phyloP scores from a whole-genome alignment of 1,139 yeast species.

The Debaryomyces robertsiae region DNA sequence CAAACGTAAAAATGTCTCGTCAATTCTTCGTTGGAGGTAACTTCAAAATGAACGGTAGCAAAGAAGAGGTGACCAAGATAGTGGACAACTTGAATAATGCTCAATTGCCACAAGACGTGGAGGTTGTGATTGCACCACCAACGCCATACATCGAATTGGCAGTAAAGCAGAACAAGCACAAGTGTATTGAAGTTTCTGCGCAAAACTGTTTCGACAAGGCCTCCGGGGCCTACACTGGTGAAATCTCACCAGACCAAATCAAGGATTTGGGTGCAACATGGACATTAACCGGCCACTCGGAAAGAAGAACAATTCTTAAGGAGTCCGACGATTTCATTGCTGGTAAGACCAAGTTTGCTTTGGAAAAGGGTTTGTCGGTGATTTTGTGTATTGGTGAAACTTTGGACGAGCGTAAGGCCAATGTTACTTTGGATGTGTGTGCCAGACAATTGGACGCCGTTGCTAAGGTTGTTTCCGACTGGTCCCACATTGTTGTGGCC shows the following conservation, averaged over 20 bases:
- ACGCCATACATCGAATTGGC: constrained; percentile 87
- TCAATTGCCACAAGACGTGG: constrained; percentile 69
- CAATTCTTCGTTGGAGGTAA: constrained; percentile 97
- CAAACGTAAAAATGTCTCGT: constrained; percentile 60
- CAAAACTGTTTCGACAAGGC: constrained; percentile 88
- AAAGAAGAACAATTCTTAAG: constrained; percentile 92
- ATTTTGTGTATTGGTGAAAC: constrained; percentile 98
- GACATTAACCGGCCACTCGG: constrained; percentile 98
- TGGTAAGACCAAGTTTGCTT: constrained; percentile 90
- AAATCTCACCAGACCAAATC: constrained; percentile 83
- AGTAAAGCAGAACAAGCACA: constrained; percentile 65
- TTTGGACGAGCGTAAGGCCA: constrained; percentile 89
- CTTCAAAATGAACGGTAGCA: constrained; percentile 98
- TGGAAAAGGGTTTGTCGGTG: constrained; percentile 84
- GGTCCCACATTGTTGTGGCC: constrained; percentile 93
- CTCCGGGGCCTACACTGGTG: constrained; percentile 98
- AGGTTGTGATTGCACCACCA: constrained; percentile 96
- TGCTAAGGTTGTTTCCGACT: constrained; percentile 78
- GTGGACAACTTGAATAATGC: constrained; percentile 82
- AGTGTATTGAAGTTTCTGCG: constrained; percentile 79
- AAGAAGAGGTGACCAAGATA: constrained; percentile 79
- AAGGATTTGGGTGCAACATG: constrained; percentile 92
- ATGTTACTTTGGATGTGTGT: constrained; percentile 82
- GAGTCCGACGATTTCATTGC: constrained; percentile 93
- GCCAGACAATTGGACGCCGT: constrained; percentile 92